Conservation (phyloP, 2,329 filamentous ascomycete genomes). For the Sarocladiaceae sp. region DNA sequence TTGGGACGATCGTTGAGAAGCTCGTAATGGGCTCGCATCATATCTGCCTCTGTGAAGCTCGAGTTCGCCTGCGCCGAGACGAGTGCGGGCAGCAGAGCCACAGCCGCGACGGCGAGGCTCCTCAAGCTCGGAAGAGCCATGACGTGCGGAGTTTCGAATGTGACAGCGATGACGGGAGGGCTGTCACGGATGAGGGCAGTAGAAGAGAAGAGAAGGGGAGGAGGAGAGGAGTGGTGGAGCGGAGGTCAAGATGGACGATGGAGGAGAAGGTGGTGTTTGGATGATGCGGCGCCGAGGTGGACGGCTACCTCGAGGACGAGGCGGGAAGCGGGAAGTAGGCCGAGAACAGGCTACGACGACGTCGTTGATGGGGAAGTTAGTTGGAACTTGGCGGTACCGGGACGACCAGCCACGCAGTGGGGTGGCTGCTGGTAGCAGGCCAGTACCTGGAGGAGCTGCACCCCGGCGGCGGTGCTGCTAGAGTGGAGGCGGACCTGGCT, state of each 20-base stretch:
- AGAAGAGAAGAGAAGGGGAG: neutral
- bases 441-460: neutral
- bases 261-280: neutral
- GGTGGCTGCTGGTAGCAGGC: neutral
- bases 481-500: no score
- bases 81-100: slow-evolving; percentile 33
- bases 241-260: neutral
- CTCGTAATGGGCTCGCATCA: slow-evolving; percentile 59
- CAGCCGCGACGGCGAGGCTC: slow-evolving; percentile 32
- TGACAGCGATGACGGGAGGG: neutral
- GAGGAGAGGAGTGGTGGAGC: neutral
- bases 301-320: no score
- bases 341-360: slow-evolving; percentile 6
- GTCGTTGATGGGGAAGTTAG: neutral
- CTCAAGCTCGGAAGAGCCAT: slow-evolving; percentile 34
- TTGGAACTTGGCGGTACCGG: slow-evolving; percentile 1
- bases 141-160: slow-evolving; percentile 15
- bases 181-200: neutral
- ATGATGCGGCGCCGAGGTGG: slow-evolving; percentile 3
- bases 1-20: slow-evolving; percentile 67
- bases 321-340: slow-evolving; percentile 2
- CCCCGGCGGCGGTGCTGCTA: no score
- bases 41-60: slow-evolving; percentile 56
- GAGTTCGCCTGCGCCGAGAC: slow-evolving; percentile 37
- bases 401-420: neutral